These are phyloP conservation scores for Tothia fuscella DNA, from an alignment of 2,329 filamentous ascomycete genomes.

Conservation along the genomic window DNA sequence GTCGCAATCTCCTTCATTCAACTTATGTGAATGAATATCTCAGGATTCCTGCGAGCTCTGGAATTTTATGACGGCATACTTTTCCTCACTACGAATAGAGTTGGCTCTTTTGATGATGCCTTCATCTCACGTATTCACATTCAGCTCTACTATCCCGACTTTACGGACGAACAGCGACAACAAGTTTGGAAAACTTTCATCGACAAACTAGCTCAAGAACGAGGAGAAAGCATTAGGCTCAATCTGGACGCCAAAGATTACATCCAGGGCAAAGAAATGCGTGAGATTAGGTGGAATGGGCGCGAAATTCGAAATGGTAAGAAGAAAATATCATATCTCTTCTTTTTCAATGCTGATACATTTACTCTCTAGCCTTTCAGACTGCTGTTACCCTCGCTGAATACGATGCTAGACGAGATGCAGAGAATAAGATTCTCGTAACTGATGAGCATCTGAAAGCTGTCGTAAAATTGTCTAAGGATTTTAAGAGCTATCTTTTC, in stretches of 20 bases:
- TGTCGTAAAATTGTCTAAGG: too few relatives aligned
- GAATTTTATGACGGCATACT: constrained; percentile 27
- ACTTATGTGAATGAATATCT: constrained; percentile 17
- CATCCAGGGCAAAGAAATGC: constrained; percentile 13
- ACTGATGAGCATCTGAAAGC: too few relatives aligned
- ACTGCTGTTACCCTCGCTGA: constrained; percentile 16
- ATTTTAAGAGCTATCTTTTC: too few relatives aligned
- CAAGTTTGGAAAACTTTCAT: constrained; percentile 20
- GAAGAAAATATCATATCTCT: neutral
- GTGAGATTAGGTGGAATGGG: constrained; percentile 19
- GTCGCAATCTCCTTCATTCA: neutral
- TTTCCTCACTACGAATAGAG: constrained; percentile 19
- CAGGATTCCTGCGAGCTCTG: constrained; percentile 30
- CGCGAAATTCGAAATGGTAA: constrained; percentile 21
- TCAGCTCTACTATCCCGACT: constrained; percentile 10
- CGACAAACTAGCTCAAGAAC: constrained; percentile 14
- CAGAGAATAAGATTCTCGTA: too few relatives aligned
- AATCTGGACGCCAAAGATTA: constrained; percentile 12
- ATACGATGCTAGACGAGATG: constrained; percentile 9
- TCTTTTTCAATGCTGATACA: neutral
- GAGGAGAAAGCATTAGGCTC: constrained; percentile 11
- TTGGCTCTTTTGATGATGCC: constrained; percentile 16
- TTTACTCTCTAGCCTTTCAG: constrained; percentile 15
- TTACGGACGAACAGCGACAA: constrained; percentile 9
- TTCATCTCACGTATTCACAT: constrained; percentile 16